Base-by-base conservation (phyloP, 257 asterid species). In the Nicotiana noctiflora region DNA sequence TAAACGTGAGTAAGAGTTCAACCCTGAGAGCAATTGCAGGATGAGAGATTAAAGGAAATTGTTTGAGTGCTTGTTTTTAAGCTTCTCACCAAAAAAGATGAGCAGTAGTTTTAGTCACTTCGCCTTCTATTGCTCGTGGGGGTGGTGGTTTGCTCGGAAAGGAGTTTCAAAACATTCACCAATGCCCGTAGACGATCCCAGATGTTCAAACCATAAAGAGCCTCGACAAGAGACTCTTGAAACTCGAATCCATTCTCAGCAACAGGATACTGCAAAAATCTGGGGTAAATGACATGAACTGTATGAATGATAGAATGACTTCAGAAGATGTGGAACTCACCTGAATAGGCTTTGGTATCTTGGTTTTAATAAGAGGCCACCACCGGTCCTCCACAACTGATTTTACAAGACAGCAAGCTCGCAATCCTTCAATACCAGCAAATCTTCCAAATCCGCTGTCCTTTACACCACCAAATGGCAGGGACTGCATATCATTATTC, bases 371-470 rank as follows among this genome's bases (percentile, higher is more conserved):
- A 46, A 96, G 87, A 3, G 99, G 99, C 98, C 98, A 95, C 91
- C 92, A 96, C 82, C 98, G 85, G 84, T 96, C 99, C 91, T 96
- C 99, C 59, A 88, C 98, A 5, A 96, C 96, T 0, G 99, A 88
- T 84, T 96, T 96, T 25, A 94, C 94, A 7, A 96, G 96, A 83
- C 99, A 94, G 91, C 99, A 96, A 82, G 98, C 98, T 60, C 99
- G 89, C 77, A 96, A 83, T 23, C 99, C 99, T 90, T 96, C 99
- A 46, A 92, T 61, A 66, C 99, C 99, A 76, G 95, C 98, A 84
- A 96, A 94, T 87, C 99, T 92, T 86, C 98, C 99, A 79, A 96
- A 96, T 25, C 98, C 99, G 84, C 99, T 96, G 40, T 96, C 98
- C 86, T 91, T 96, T 37, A 91, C 96, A 31, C 99, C 99, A 34